Evolutionary conservation across 2,329 filamentous ascomycete genomes (phyloP).

Genomic region (Sarocladiaceae sp.): DNA sequence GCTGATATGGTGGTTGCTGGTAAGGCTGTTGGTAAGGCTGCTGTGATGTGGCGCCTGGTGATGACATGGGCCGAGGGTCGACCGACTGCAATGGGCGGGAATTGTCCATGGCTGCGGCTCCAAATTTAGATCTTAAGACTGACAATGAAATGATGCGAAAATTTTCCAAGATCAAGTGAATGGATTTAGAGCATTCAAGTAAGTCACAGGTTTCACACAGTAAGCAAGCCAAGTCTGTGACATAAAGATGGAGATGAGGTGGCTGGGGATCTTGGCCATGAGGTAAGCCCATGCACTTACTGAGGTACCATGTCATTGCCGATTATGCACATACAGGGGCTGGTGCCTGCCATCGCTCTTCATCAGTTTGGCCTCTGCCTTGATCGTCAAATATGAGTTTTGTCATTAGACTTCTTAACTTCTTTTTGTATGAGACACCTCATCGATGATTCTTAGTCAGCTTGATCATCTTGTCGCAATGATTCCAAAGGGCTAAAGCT

Average conservation of each 20-base stretch:
- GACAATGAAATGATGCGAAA: not conserved
- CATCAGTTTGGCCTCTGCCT: too few species aligned
- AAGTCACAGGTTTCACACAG: not conserved
- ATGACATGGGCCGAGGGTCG: slow-evolving; percentile 12
- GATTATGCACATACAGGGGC: too few species aligned
- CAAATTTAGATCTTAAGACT: not conserved
- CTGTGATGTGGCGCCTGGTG: not conserved
- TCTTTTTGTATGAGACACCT: too few species aligned
- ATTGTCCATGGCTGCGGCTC: slow-evolving; percentile 6
- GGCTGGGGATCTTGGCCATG: not conserved
- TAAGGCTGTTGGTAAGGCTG: not conserved
- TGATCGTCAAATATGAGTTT: too few species aligned
- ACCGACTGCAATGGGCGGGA: slow-evolving; percentile 6
- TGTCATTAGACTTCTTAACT: too few species aligned
- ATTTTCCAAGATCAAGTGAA: not conserved
- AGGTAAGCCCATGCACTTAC: not conserved
- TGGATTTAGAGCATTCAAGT: not conserved
- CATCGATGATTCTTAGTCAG: too few species aligned
- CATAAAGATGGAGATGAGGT: not conserved
- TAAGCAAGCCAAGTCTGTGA: not conserved
- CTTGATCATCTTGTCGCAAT: too few species aligned
- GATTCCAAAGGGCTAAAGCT: too few species aligned
- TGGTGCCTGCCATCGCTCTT: too few species aligned
- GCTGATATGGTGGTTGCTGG: slow-evolving; percentile 1
- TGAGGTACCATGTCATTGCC: too few species aligned